These are phyloP conservation scores for Nyssa sinensis DNA, from an alignment of 148 eudicot species.

Conservation along the genomic window DNA sequence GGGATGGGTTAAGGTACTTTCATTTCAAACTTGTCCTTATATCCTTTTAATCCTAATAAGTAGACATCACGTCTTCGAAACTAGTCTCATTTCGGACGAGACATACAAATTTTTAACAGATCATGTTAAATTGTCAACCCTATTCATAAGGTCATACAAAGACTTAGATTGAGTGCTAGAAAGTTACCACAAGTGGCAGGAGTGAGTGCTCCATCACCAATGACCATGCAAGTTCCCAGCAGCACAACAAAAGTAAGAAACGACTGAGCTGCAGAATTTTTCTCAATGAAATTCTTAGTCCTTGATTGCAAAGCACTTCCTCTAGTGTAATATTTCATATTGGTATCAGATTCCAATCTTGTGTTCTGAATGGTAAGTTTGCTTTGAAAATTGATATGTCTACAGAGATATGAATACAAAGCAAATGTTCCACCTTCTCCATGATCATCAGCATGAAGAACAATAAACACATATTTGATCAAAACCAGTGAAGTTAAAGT, in stretches of 20 bases:
- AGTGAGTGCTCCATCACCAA: constrained; percentile 19
- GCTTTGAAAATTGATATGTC: constrained; percentile 7
- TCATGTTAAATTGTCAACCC: too few relatives aligned
- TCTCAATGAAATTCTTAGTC: constrained; percentile 17
- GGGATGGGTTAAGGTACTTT: too few relatives aligned
- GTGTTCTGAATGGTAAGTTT: constrained; percentile 11
- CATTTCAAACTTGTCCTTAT: too few relatives aligned
- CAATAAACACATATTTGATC: constrained; percentile 18
- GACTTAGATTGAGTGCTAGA: too few relatives aligned
- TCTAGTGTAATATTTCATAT: constrained; percentile 4
- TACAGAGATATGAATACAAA: constrained; percentile 13
- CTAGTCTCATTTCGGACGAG: too few relatives aligned
- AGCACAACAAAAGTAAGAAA: constrained; percentile 3
- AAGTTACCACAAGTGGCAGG: constrained; percentile 16
- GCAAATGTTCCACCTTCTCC: constrained; percentile 24
- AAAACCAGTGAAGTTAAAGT: constrained; percentile 8
- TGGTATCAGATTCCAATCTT: neutral
- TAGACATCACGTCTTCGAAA: too few relatives aligned
- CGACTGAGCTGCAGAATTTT: neutral
- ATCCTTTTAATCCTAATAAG: too few relatives aligned
- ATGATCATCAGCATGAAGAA: constrained; percentile 16
- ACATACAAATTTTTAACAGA: too few relatives aligned
- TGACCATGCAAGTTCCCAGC: constrained; percentile 21
- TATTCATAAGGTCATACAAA: too few relatives aligned
- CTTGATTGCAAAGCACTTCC: constrained; percentile 9